Evolutionary conservation across 257 asterid genomes (phyloP).

Genomic region (Cruciata laevipes): DNA sequence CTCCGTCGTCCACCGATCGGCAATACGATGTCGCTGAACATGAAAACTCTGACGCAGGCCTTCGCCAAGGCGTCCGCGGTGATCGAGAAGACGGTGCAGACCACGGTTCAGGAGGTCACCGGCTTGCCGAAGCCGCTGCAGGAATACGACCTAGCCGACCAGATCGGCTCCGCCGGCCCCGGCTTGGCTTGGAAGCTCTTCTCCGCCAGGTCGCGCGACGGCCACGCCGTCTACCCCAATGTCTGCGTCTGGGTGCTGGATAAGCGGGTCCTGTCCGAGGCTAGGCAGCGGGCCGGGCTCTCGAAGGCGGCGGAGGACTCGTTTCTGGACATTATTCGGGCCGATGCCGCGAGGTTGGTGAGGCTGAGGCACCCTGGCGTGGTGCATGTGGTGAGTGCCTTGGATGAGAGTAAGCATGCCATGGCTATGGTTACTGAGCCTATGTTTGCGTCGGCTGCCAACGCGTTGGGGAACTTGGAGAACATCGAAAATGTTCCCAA

Average conservation of each 20-base stretch:
- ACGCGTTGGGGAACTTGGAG: conserved; percentile 81
- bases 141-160: conserved; percentile 75
- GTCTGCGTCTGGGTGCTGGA: conserved; percentile 93
- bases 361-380: conserved; percentile 99
- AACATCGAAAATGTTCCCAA: conserved; percentile 68
- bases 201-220: conserved; percentile 74
- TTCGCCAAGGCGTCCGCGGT: conserved; percentile 94
- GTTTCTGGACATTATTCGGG: conserved; percentile 73
- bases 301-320: conserved; percentile 89
- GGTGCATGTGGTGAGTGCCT: conserved; percentile 88
- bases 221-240: conserved; percentile 68
- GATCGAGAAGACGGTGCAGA: conserved; percentile 94
- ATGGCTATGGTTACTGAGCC: conserved; percentile 99
- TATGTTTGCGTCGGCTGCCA: conserved; percentile 79
- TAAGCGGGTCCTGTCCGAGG: conserved; percentile 74
- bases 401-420: conserved; percentile 87
- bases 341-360: conserved; percentile 84
- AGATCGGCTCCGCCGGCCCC: conserved; percentile 97
- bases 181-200: conserved; percentile 89
- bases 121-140: conserved; percentile 82
- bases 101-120: conserved; percentile 94
- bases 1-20: not conserved
- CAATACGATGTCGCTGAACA: conserved; percentile 66
- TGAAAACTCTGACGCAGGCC: conserved; percentile 90
- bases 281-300: conserved; percentile 76